Percentiles rank a stretch among this genome's conserved stretches.
These are phyloP conservation scores for Fusarium falciforme DNA, from an alignment of 2,329 filamentous ascomycete species.

Conservation along the genomic window DNA sequence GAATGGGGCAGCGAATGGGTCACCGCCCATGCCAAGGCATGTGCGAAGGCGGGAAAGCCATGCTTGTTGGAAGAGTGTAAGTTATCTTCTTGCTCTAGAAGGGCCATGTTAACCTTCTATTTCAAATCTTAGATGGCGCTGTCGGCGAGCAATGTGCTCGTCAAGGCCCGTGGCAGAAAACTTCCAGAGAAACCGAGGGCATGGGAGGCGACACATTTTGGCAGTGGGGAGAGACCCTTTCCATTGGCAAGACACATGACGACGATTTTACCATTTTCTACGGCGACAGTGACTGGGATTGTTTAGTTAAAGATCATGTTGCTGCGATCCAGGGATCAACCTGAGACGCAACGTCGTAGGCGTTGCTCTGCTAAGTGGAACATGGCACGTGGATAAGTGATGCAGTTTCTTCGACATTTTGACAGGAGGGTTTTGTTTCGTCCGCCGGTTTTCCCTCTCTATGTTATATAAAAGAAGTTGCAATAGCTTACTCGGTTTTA, in stretches of 20 bases:
- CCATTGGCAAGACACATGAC: neutral
- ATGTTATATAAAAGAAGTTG: too few species aligned
- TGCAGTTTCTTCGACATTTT: neutral
- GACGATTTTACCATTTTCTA: neutral
- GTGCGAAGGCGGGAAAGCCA: neutral
- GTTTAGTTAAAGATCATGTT: neutral
- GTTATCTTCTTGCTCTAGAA: neutral
- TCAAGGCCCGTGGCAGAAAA: neutral
- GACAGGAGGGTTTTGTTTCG: neutral
- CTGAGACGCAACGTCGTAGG: neutral
- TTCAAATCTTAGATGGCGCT: neutral
- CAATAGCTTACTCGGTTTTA: too few species aligned
- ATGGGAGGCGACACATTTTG: neutral
- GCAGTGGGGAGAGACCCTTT: neutral
- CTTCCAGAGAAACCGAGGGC: neutral
- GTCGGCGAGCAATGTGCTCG: neutral
- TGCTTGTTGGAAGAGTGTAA: neutral
- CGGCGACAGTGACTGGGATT: neutral
- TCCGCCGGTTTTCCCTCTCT: neutral
- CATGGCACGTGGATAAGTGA: neutral
- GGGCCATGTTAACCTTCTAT: neutral
- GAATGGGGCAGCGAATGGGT: neutral
- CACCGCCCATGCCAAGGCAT: neutral
- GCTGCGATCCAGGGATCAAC: neutral
- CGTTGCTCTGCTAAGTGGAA: neutral